Conservation (phyloP, 2,329 filamentous ascomycete species). For the Teratosphaeria pseudoeucalypti region DNA sequence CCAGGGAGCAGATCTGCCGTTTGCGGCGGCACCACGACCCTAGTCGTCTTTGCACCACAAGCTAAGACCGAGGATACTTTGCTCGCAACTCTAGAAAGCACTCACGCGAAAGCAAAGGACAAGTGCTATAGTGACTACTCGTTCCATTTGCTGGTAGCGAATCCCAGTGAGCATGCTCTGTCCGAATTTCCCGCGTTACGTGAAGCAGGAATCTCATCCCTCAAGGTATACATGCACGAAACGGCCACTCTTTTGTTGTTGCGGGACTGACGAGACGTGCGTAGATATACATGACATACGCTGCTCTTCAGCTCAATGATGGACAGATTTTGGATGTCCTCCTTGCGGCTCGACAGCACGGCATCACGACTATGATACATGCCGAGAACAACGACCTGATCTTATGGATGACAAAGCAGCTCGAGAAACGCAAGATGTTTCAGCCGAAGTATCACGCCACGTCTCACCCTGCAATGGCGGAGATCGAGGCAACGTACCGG, state of each 20-base stretch:
- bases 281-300: not conserved
- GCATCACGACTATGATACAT: conserved; percentile 42
- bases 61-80: conserved; percentile 37
- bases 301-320: conserved; percentile 24
- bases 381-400: conserved; percentile 41
- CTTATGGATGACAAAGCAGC: conserved; percentile 30
- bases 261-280: not conserved
- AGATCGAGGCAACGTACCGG: conserved; percentile 42
- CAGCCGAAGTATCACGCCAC: conserved; percentile 28
- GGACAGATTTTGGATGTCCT: conserved; percentile 42
- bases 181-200: conserved; percentile 1
- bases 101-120: conserved; percentile 25
- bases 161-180: conserved; percentile 34
- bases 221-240: conserved; percentile 33
- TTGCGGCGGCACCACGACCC: conserved; percentile 49
- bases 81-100: conserved; percentile 11
- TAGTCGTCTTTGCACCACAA: conserved; percentile 49
- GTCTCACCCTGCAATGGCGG: conserved; percentile 35
- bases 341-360: conserved; percentile 34
- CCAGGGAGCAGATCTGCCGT: conserved; percentile 42
- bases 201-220: conserved; percentile 35
- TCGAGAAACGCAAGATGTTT: conserved; percentile 21
- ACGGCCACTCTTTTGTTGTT: not conserved
- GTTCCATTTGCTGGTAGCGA: conserved; percentile 43
- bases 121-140: conserved; percentile 48